These are phyloP conservation scores for Cupressus sempervirens DNA, from an alignment of 75 land plant species.

Conservation along the genomic window DNA sequence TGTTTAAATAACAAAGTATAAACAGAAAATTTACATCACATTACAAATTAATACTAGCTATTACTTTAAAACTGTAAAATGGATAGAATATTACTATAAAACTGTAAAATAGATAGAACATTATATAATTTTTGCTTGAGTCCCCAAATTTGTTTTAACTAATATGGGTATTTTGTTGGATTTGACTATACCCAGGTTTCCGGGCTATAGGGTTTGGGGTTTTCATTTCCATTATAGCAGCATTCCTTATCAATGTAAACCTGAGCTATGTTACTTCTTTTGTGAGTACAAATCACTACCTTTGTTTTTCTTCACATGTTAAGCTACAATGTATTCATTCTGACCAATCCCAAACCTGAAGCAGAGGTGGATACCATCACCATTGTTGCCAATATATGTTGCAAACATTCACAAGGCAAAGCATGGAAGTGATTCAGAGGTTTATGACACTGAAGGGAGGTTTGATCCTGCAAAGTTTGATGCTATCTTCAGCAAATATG, in stretches of 20 bases:
- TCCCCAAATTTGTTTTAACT: not conserved
- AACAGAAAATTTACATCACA: no score
- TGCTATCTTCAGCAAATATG: slow-evolving; percentile 40
- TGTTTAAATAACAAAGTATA: no score
- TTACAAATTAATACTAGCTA: no score
- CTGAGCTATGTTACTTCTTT: slow-evolving; percentile 31
- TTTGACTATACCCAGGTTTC: slow-evolving; percentile 22
- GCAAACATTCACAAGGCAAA: slow-evolving; percentile 29
- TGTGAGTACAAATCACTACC: slow-evolving; percentile 12
- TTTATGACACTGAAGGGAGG: slow-evolving; percentile 40
- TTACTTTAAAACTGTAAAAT: no score
- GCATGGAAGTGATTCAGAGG: slow-evolving; percentile 44
- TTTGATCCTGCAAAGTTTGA: slow-evolving; percentile 38
- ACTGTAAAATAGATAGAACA: no score
- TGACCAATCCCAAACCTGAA: not conserved
- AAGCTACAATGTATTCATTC: not conserved
- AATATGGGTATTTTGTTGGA: not conserved
- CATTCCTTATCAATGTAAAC: slow-evolving; percentile 24
- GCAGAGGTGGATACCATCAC: slow-evolving; percentile 40
- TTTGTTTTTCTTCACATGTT: not conserved
- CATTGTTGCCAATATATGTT: slow-evolving; percentile 28
- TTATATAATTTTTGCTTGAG: no score
- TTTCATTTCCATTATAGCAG: slow-evolving; percentile 21
- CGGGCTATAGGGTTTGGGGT: slow-evolving; percentile 30
- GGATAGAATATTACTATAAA: no score